These are phyloP conservation scores for Conidiobolus incongruus DNA, from an alignment of 371 early-diverging fungal genomes.

Conservation along the genomic window DNA sequence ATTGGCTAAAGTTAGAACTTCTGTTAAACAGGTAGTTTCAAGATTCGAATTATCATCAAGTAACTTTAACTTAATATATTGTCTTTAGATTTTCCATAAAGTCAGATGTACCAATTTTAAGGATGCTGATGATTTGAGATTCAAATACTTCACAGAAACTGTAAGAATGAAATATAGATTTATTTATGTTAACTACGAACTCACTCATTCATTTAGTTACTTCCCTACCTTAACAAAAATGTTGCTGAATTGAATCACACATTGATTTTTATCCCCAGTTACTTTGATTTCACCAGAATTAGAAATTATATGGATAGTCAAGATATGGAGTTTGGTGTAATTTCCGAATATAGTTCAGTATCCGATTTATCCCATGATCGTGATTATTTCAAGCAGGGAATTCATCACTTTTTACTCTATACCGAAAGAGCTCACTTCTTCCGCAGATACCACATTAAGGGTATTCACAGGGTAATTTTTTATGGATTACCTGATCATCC, in stretches of 20 bases:
- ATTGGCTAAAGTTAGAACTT: not conserved
- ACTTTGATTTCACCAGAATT: slow-evolving; percentile 87
- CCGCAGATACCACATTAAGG: slow-evolving; percentile 35
- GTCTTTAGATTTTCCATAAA: not conserved
- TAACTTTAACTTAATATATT: too few species aligned
- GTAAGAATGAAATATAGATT: slow-evolving; percentile 10
- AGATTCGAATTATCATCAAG: too few species aligned
- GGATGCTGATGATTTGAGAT: slow-evolving; percentile 55
- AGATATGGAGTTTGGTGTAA: slow-evolving; percentile 39
- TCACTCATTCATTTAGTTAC: slow-evolving; percentile 12
- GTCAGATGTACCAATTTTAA: slow-evolving; percentile 10
- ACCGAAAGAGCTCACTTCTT: slow-evolving; percentile 93
- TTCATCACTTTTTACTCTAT: slow-evolving; percentile 47
- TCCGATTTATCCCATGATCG: slow-evolving; percentile 54
- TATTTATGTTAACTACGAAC: slow-evolving; percentile 7
- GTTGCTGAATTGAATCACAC: slow-evolving; percentile 18
- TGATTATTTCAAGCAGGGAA: slow-evolving; percentile 53
- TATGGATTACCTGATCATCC: slow-evolving; percentile 74
- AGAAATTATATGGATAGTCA: slow-evolving; percentile 66
- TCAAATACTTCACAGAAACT: slow-evolving; percentile 63
- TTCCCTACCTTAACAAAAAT: slow-evolving; percentile 2
- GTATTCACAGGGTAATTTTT: slow-evolving; percentile 65
- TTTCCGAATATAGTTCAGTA: slow-evolving; percentile 51
- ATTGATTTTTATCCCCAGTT: slow-evolving; percentile 79
- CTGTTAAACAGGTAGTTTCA: not conserved